Conservation (phyloP, 495 filamentous ascomycete species). For the Neurospora sp. region DNA sequence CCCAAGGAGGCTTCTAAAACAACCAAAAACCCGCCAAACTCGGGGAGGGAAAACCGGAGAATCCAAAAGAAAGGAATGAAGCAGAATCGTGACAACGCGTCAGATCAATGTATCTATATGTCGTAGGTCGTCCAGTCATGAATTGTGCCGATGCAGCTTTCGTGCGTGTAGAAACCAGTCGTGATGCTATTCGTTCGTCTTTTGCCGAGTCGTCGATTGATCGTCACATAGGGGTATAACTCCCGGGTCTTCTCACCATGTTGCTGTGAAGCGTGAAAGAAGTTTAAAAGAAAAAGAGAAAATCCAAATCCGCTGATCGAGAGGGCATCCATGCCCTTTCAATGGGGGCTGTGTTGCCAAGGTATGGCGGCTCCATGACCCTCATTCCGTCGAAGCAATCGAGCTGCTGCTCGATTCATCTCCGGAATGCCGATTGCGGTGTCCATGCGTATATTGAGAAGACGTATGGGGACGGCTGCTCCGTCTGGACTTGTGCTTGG, state of each 20-base stretch:
- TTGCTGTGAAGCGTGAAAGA: conserved; percentile 41
- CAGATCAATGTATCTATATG: conserved; percentile 5
- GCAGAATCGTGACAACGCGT: conserved; percentile 5
- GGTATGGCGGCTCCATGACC: neutral
- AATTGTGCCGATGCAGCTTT: neutral
- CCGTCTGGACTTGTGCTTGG: conserved; percentile 32
- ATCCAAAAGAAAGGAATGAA: neutral
- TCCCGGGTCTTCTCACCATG: conserved; percentile 14
- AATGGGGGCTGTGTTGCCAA: conserved; percentile 1
- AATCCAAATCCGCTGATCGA: neutral
- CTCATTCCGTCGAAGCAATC: conserved; percentile 43
- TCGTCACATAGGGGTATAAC: conserved; percentile 19
- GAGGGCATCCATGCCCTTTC: neutral
- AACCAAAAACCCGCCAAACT: neutral
- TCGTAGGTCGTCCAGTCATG: neutral
- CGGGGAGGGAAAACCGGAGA: neutral
- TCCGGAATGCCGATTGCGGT: conserved; percentile 29
- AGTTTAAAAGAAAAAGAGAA: conserved; percentile 31
- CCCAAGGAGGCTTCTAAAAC: neutral
- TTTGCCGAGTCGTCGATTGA: conserved; percentile 4
- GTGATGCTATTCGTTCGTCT: neutral
- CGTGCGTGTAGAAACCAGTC: neutral
- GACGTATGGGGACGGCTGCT: conserved; percentile 37
- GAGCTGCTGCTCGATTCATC: conserved; percentile 49
- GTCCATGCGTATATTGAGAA: conserved; percentile 28